A percentile compares a stretch with the other conserved stretches of the same genome.
Conservation (phyloP, 108 stramenopile species). For the Cyclostephanos invisitatus region DNA sequence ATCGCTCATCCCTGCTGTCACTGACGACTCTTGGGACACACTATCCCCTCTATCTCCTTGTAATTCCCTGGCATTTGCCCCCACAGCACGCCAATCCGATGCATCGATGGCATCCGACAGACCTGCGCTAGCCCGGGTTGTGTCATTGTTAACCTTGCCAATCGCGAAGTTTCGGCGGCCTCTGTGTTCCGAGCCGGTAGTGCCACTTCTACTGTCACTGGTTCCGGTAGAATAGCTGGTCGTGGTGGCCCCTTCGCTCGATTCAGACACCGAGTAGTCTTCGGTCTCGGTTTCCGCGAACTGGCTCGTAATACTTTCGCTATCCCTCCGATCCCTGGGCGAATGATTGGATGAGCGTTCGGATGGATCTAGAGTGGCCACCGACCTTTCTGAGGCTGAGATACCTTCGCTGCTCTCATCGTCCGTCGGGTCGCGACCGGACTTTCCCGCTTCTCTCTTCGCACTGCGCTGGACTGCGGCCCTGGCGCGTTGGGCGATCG, state of each 20-base stretch:
- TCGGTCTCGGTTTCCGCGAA: slow-evolving; percentile 12
- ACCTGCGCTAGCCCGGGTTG: no score
- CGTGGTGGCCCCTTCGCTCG: slow-evolving; percentile 5
- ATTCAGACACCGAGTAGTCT: slow-evolving; percentile 3
- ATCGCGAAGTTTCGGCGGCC: slow-evolving; percentile 6
- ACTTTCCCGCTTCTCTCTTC: slow-evolving; percentile 65
- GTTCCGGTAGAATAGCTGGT: background rate
- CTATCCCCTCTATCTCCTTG: background rate
- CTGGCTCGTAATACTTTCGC: slow-evolving; percentile 25
- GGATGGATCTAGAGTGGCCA: slow-evolving; percentile 6
- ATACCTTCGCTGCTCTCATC: slow-evolving; percentile 9
- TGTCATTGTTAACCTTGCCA: no score
- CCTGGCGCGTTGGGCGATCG: slow-evolving; percentile 74
- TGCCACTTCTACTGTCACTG: slow-evolving; percentile 4
- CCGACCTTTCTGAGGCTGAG: background rate
- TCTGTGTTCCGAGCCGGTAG: slow-evolving; percentile 5
- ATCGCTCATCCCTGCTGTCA: background rate
- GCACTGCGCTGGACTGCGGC: slow-evolving; percentile 72
- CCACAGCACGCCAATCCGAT: slow-evolving; percentile 22
- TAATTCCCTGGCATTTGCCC: background rate
- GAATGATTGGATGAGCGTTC: slow-evolving; percentile 3
- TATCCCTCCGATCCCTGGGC: background rate
- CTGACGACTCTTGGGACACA: background rate
- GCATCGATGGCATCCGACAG: slow-evolving; percentile 11
- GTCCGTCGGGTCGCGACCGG: slow-evolving; percentile 8